phyloP scores from a whole-genome alignment of 257 asterid species.

The Solanum infundibuliforme region DNA sequence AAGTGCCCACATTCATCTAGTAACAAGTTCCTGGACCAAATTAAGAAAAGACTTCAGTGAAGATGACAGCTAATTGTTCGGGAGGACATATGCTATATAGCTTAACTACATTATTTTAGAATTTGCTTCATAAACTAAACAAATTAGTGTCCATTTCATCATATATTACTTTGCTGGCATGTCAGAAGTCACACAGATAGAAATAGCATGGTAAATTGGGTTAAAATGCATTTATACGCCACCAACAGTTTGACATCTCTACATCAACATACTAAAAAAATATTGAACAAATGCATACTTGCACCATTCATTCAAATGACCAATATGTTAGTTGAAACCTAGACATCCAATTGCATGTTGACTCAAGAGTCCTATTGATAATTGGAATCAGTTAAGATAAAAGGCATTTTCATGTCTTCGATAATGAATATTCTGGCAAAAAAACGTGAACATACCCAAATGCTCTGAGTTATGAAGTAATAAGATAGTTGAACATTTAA shows the following conservation, averaged over 20 bases:
- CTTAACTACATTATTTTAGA: not conserved
- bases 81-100: not conserved
- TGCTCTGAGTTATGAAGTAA: not conserved
- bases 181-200: not conserved
- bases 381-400: not conserved
- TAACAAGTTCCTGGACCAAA: constrained; percentile 39
- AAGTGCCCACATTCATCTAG: constrained; percentile 53
- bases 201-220: not conserved
- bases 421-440: not conserved
- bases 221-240: not conserved
- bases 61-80: not conserved
- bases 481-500: not conserved
- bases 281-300: not conserved
- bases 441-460: not conserved
- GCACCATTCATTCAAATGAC: not conserved
- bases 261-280: not conserved
- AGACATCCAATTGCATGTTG: not conserved
- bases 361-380: not conserved
- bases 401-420: not conserved
- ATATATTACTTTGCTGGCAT: not conserved
- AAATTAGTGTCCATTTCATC: not conserved
- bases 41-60: not conserved
- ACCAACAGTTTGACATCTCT: not conserved
- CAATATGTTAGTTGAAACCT: not conserved
- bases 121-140: not conserved